A percentile compares a stretch with the other conserved stretches of the same genome.
Evolutionary conservation across 2,329 filamentous ascomycete species (phyloP).

Genomic region (Penicillium sp.): DNA sequence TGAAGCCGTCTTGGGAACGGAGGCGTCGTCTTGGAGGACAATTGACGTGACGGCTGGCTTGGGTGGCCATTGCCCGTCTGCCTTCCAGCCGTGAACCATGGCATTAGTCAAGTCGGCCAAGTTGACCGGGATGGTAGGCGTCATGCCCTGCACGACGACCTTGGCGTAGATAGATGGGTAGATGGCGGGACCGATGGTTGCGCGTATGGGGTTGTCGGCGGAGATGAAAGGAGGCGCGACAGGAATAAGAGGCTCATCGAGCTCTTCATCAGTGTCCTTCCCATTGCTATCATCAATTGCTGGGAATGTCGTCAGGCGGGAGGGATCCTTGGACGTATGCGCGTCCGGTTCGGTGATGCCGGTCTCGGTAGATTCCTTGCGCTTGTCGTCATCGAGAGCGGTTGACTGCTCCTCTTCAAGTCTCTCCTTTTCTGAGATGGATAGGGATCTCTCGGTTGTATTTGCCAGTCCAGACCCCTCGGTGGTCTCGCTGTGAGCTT

Average conservation of each 20-base stretch:
- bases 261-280: slow-evolving; percentile 25
- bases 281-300: slow-evolving; percentile 20
- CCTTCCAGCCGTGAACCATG: slow-evolving; percentile 87
- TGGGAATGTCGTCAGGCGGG: slow-evolving; percentile 25
- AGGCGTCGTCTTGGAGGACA: slow-evolving; percentile 30
- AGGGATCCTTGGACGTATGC: slow-evolving; percentile 43
- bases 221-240: slow-evolving; percentile 72
- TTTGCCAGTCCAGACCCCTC: slow-evolving; percentile 15
- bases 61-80: slow-evolving; percentile 89
- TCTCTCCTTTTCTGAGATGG: slow-evolving; percentile 21
- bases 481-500: slow-evolving; percentile 2
- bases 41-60: slow-evolving; percentile 44
- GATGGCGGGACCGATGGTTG: slow-evolving; percentile 68
- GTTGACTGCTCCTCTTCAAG: slow-evolving; percentile 20
- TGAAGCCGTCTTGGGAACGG: slow-evolving; percentile 21
- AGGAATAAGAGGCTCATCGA: slow-evolving; percentile 65
- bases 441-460: slow-evolving; percentile 22
- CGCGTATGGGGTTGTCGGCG: slow-evolving; percentile 70
- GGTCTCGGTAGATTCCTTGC: slow-evolving; percentile 26
- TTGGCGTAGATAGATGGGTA: slow-evolving; percentile 88
- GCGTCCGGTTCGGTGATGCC: slow-evolving; percentile 28
- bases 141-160: slow-evolving; percentile 74
- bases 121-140: slow-evolving; percentile 85
- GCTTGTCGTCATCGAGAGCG: slow-evolving; percentile 21
- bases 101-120: slow-evolving; percentile 75